phyloP scores from a whole-genome alignment of 192 early-diverging fungal species.

The Coemansia sp. region DNA sequence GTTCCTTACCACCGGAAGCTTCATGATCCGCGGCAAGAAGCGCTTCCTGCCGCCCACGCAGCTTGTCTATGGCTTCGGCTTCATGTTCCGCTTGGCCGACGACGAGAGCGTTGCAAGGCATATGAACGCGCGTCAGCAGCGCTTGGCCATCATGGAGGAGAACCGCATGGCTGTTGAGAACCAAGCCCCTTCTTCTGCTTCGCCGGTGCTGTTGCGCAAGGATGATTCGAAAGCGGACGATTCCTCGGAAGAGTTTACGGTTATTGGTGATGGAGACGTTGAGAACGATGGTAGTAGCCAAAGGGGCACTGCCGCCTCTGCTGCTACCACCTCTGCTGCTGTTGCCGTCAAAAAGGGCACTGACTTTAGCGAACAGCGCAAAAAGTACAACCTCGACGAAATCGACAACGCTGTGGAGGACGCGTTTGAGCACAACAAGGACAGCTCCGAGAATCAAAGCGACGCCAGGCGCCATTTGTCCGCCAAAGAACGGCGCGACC shows the following conservation, averaged over 20 bases:
- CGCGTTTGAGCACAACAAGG: conserved; percentile 15
- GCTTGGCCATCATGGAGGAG: conserved; percentile 40
- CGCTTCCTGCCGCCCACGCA: conserved; percentile 92
- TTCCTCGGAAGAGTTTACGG: conserved; percentile 2
- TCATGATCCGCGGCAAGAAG: conserved; percentile 95
- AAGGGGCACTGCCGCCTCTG: too few species aligned
- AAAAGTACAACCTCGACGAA: conserved; percentile 59
- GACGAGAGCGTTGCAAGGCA: conserved; percentile 80
- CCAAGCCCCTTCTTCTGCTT: not conserved
- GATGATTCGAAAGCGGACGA: conserved; percentile 7
- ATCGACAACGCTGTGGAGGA: conserved; percentile 43
- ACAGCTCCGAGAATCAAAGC: not conserved
- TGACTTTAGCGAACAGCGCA: conserved; percentile 44
- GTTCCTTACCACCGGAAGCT: conserved; percentile 85
- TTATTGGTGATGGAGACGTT: conserved; percentile 9
- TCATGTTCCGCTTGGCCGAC: conserved; percentile 84
- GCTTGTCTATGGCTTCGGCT: conserved; percentile 95
- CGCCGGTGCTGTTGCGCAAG: not conserved
- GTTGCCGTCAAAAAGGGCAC: not conserved
- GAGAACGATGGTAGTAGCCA: not conserved
- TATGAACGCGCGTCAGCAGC: conserved; percentile 64
- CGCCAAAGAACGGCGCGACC: conserved; percentile 82
- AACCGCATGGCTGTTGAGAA: conserved; percentile 15
- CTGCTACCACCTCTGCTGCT: not conserved
- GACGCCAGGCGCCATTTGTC: conserved; percentile 59